Evolutionary conservation across 345 rosid genomes (phyloP).

Genomic region (Alliaria petiolata): DNA sequence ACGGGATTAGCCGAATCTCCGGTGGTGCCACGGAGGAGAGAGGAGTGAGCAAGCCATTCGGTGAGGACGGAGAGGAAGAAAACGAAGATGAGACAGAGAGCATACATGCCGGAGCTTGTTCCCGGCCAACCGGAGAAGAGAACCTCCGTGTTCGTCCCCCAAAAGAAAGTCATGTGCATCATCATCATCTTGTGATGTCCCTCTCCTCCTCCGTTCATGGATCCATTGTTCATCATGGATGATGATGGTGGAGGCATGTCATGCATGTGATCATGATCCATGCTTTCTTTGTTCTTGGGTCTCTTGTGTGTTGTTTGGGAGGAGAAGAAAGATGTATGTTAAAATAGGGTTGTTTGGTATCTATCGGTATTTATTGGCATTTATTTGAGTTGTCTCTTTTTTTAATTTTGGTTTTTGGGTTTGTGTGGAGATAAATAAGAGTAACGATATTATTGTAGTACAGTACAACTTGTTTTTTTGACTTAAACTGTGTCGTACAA

Average conservation of each 20-base stretch:
- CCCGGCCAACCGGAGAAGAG: conserved; percentile 88
- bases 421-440: conserved; percentile 23
- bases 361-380: conserved; percentile 5
- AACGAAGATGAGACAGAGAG: conserved; percentile 54
- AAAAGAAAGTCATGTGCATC: conserved; percentile 54
- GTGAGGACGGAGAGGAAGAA: conserved; percentile 49
- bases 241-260: conserved; percentile 31
- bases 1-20: conserved; percentile 45
- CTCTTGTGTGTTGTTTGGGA: conserved; percentile 12
- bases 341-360: neutral
- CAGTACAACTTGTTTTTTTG: conserved; percentile 5
- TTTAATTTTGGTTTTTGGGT: neutral
- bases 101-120: conserved; percentile 61
- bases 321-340: neutral
- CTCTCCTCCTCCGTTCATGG: conserved; percentile 22
- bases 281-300: conserved; percentile 17
- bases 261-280: conserved; percentile 32
- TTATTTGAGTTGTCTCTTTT: neutral
- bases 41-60: conserved; percentile 47
- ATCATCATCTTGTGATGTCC: conserved; percentile 14
- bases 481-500: conserved; percentile 10
- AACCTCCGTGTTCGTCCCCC: conserved; percentile 65
- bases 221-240: conserved; percentile 33
- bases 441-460: conserved; percentile 11
- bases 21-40: conserved; percentile 27